Percentiles rank a stretch among this genome's conserved stretches.
These are phyloP conservation scores for Parachlorella kessleri DNA, from an alignment of 139 green algal genomes.

Conservation along the genomic window DNA sequence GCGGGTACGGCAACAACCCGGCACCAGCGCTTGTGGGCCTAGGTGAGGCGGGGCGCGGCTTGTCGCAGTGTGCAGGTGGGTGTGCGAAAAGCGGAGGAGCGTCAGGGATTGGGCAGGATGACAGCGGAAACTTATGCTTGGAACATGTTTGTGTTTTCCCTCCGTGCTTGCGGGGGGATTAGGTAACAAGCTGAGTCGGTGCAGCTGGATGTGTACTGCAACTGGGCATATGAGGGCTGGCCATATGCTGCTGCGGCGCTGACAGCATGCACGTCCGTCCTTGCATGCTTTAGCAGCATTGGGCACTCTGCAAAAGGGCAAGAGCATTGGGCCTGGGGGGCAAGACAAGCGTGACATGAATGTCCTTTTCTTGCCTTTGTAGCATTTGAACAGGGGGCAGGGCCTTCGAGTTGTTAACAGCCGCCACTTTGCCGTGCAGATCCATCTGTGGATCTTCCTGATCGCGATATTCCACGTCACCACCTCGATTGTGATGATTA, in stretches of 20 bases:
- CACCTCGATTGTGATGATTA: not conserved
- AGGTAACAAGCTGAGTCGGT: too few species aligned
- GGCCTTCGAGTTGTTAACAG: not conserved
- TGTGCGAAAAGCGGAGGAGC: too few species aligned
- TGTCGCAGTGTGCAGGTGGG: not conserved
- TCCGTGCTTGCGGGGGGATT: too few species aligned
- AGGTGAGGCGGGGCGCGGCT: not conserved
- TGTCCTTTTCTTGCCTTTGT: not conserved
- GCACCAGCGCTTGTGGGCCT: not conserved
- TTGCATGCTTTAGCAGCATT: constrained; percentile 1
- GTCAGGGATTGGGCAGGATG: too few species aligned
- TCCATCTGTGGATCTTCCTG: constrained; percentile 16
- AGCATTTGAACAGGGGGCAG: not conserved
- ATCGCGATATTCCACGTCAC: constrained; percentile 17
- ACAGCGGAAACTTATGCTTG: too few species aligned
- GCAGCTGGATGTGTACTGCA: too few species aligned
- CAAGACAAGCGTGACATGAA: not conserved
- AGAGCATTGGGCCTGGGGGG: not conserved
- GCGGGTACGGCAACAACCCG: too few species aligned
- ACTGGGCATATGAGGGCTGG: too few species aligned
- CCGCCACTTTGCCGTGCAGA: not conserved
- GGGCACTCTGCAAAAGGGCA: not conserved
- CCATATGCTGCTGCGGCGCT: too few species aligned
- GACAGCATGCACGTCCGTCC: too few species aligned
- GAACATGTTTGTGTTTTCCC: too few species aligned